Base-by-base conservation (phyloP, 768 basidiomycete species). In the Suillus bovinus region DNA sequence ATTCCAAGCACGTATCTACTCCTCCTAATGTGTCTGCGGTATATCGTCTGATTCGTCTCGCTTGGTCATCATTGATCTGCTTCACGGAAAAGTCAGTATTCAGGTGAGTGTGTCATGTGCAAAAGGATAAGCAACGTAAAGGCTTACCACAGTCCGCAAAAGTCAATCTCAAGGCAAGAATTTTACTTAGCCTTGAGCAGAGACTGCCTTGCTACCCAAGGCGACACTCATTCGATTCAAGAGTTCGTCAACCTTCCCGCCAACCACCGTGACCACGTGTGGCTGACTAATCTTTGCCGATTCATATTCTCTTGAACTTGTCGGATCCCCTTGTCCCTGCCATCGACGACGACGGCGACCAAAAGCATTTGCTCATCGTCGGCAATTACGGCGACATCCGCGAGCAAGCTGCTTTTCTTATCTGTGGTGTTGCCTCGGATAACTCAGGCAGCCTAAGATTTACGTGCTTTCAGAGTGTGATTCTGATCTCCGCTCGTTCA, bases 301-400 rank as follows among this genome's bases (percentile, higher is more conserved):
- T 65, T 47, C 47, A 47, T 47, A 65, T 54, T 56, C 55, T 39
- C 38, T 39, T 64, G 58, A 71, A 73, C 71, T 72, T 68, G 75
- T 67, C 61, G 66, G 63, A 60, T 74, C 71, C 74, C 74, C 73
- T 74, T 75, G 71, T 76, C 74, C 73, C 73, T 71, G 74, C 68
- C 68, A 71, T 70, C 69, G 71, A 76, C 70, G 50, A 67, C 65
- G 66, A 74, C 72, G 63, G 61, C 42, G 66, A 66, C 68, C 61
- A 64, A 63, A 62, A 68, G 66, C 66, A 62, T 63, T 64, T 73
- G 66, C 63, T 64, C 67, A 73, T 69, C 70, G 70, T 70, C 67
- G 70, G 67, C 68, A 70, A 73, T 62, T 73, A 67, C 73, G 65
- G 61, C 67, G 64, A 60, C 60, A 38, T 52, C 20, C 41, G 8